Conservation (phyloP, 1,139 yeast species). For the Hyphopichia wangnamkhiaoensis region DNA sequence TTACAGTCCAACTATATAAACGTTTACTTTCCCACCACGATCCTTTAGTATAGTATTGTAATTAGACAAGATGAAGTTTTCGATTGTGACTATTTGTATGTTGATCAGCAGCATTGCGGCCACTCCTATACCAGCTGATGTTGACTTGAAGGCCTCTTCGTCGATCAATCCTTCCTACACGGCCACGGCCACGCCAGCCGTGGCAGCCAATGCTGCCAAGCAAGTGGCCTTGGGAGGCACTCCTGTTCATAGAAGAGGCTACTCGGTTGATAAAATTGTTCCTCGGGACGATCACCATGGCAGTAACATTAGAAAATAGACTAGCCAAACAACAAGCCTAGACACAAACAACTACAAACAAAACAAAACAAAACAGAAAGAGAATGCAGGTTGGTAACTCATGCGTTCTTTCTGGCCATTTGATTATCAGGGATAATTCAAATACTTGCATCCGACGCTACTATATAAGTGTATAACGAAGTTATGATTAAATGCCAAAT, state of each 20-base stretch:
- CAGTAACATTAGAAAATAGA: neutral
- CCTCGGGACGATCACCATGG: conserved; percentile 6
- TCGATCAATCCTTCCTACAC: neutral
- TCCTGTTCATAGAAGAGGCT: neutral
- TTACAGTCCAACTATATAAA: too few species aligned
- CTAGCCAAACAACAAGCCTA: too few species aligned
- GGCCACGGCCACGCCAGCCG: neutral
- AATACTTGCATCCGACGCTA: too few species aligned
- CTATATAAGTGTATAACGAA: too few species aligned
- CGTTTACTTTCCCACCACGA: too few species aligned
- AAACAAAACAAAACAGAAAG: too few species aligned
- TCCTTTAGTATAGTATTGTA: too few species aligned
- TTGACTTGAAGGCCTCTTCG: conserved; percentile 18
- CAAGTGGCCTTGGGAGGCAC: neutral
- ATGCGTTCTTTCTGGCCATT: too few species aligned
- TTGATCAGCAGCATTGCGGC: conserved; percentile 7
- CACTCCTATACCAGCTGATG: conserved; percentile 30
- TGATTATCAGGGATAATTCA: too few species aligned
- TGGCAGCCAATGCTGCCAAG: neutral
- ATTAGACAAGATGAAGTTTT: neutral
- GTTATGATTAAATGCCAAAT: too few species aligned
- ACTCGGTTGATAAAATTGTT: conserved; percentile 4
- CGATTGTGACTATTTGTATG: neutral
- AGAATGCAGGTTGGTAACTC: too few species aligned
- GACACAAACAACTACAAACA: too few species aligned